Percentiles rank a stretch among this genome's conserved stretches.
phyloP scores from a whole-genome alignment of 2,329 filamentous ascomycete species.

The Diplodia mutila region DNA sequence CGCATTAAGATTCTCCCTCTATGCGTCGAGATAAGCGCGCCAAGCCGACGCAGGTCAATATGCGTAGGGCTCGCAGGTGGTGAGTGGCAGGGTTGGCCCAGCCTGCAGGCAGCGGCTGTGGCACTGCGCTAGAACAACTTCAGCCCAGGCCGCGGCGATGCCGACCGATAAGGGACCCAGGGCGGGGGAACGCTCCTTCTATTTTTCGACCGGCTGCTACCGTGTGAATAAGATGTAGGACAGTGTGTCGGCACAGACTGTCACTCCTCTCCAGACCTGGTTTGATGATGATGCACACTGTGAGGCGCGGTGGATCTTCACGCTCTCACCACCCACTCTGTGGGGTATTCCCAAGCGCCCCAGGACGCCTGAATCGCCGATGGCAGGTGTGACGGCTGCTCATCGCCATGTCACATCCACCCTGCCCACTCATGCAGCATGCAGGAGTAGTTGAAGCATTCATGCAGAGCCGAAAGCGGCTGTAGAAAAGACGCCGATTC shows the following conservation, averaged over 20 bases:
- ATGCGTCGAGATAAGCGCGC: slow-evolving; percentile 22
- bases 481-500: neutral
- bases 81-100: slow-evolving; percentile 1
- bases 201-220: neutral
- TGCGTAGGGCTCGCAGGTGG: neutral
- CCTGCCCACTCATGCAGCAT: neutral
- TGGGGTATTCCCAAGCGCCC: neutral
- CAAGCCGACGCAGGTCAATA: slow-evolving; percentile 18
- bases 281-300: slow-evolving; percentile 16
- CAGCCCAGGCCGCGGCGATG: slow-evolving; percentile 13
- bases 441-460: neutral
- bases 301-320: slow-evolving; percentile 8
- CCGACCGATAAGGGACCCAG: neutral
- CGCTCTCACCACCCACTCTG: neutral
- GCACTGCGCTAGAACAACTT: slow-evolving; percentile 21
- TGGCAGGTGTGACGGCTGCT: slow-evolving; percentile 7
- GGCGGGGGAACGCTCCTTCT: neutral
- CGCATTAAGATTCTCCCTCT: slow-evolving; percentile 3
- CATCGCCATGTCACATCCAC: neutral
- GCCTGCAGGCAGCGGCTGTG: slow-evolving; percentile 15
- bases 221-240: neutral
- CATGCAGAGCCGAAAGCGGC: neutral
- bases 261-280: slow-evolving; percentile 7
- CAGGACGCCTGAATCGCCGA: neutral
- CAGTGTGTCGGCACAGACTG: slow-evolving; percentile 13